Base-by-base conservation (phyloP, 2,329 filamentous ascomycete genomes). In the Coleophoma eucalyptorum region DNA sequence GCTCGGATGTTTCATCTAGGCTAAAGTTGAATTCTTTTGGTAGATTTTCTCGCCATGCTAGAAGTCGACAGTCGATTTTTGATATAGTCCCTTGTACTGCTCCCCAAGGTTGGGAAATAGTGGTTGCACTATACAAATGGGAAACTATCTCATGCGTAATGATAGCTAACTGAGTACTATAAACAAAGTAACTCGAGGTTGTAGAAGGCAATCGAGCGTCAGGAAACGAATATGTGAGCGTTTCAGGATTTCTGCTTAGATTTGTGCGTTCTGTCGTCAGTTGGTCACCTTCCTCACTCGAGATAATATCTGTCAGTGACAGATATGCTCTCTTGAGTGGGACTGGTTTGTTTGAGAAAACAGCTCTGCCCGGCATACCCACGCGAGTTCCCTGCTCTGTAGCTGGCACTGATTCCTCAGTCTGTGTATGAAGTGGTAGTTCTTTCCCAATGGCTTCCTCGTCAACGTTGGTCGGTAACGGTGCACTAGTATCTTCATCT, bases 101-200 rank as follows among this genome's bases (percentile, higher is more conserved):
- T 35, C 41, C 46, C 61, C 60, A 63, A 49, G 50, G 60, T 16
- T 53, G 38, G 32, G 56, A 59, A 31, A 54, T 50, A 1, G 54
- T 58, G 13, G 58, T 50, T n/a, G 61, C 58, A 31, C 56, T 60
- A 47, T 63, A 63, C 4, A 63, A 54, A 26, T 59, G 48, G 0
- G 58, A 56, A 5, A 59, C 43, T 10, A 61, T 60, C 19, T 62
- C 58, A 41, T 63, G 61, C 1, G 58, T 56, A 2, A 62, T 52
- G 37, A 62, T 59, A 4, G 55, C 55, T 2, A 63, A 52, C 42
- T 61, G 55, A n/a, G 52, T 56, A 13, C 56, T 54, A 44, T 62
- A 62, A 32, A 59, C 57, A 43, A 63, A 62, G 43, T 56, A 62
- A 2, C 56, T 62, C 3, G 55, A 56, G 4, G 43, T 37, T 1